These are phyloP conservation scores for Suillus weaverae DNA, from an alignment of 768 basidiomycete genomes.

Conservation along the genomic window DNA sequence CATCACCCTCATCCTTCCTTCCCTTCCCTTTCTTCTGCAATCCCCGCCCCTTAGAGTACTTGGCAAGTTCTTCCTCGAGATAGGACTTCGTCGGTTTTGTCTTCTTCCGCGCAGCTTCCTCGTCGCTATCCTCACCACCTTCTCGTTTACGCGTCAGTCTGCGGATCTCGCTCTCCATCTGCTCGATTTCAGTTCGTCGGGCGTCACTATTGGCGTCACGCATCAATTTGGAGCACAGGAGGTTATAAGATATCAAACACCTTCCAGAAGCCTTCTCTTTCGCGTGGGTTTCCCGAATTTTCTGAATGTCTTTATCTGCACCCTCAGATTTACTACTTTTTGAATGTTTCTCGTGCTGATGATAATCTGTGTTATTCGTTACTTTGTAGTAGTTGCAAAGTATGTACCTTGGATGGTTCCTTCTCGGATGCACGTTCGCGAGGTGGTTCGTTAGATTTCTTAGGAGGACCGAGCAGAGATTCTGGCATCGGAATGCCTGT, in stretches of 20 bases:
- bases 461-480: slow-evolving; percentile 5
- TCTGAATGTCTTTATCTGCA: slow-evolving; percentile 52
- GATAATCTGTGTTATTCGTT: neutral
- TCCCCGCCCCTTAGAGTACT: slow-evolving; percentile 69
- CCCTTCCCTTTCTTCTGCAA: slow-evolving; percentile 56
- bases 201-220: slow-evolving; percentile 43
- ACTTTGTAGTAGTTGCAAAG: neutral
- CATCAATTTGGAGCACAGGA: neutral
- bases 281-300: slow-evolving; percentile 75
- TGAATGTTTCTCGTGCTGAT: slow-evolving; percentile 25
- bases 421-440: neutral
- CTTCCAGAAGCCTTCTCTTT: slow-evolving; percentile 63
- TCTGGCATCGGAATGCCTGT: slow-evolving; percentile 15
- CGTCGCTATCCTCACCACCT: slow-evolving; percentile 62
- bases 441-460: slow-evolving; percentile 9
- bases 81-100: slow-evolving; percentile 64
- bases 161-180: slow-evolving; percentile 87
- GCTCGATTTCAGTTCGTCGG: slow-evolving; percentile 76
- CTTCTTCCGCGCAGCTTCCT: slow-evolving; percentile 54
- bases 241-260: slow-evolving; percentile 38
- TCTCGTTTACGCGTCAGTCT: slow-evolving; percentile 65
- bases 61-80: slow-evolving; percentile 78
- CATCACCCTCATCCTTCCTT: slow-evolving; percentile 69
- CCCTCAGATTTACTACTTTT: slow-evolving; percentile 41
- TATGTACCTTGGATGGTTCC: slow-evolving; percentile 20